A percentile compares a stretch with the other conserved stretches of the same genome.
These are phyloP conservation scores for Candida namnaoensis DNA, from an alignment of 805 yeast genomes.

Conservation along the genomic window DNA sequence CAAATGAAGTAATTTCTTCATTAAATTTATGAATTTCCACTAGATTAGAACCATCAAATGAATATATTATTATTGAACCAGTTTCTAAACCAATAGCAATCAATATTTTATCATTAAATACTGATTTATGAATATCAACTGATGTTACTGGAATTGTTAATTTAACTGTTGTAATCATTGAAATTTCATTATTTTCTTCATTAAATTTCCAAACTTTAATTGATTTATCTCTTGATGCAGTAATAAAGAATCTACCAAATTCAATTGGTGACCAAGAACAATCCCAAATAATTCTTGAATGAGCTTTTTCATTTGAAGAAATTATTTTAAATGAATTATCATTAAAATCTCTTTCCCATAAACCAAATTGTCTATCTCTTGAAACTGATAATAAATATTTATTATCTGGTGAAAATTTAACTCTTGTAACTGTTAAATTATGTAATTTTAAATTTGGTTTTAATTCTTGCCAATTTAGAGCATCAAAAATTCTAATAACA, in stretches of 20 bases:
- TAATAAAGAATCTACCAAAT: slow-evolving; percentile 47
- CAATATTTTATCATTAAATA: slow-evolving; percentile 21
- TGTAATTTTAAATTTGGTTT: slow-evolving; percentile 58
- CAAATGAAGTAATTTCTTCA: slow-evolving; percentile 43
- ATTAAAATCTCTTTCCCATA: slow-evolving; percentile 49
- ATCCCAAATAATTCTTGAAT: slow-evolving; percentile 92
- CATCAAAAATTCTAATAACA: slow-evolving; percentile 67
- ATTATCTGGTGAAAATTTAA: slow-evolving; percentile 67
- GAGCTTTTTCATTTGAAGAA: slow-evolving; percentile 58
- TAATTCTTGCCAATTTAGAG: slow-evolving; percentile 51
- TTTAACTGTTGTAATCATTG: slow-evolving; percentile 31
- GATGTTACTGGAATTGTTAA: slow-evolving; percentile 59
- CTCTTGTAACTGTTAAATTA: slow-evolving; percentile 74
- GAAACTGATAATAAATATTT: slow-evolving; percentile 65
- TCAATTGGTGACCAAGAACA: slow-evolving; percentile 67
- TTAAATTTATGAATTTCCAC: slow-evolving; percentile 25
- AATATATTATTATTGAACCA: slow-evolving; percentile 46
- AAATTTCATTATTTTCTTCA: slow-evolving; percentile 21
- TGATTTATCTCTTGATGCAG: slow-evolving; percentile 82
- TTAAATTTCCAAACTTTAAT: slow-evolving; percentile 62
- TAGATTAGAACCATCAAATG: slow-evolving; percentile 23
- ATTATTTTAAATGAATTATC: slow-evolving; percentile 30
- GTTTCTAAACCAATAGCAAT: slow-evolving; percentile 65
- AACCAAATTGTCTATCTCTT: slow-evolving; percentile 78
- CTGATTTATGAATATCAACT: slow-evolving; percentile 35